Evolutionary conservation across 176 grass and related monocot species (phyloP).

Genomic region (Cenchrus purpureus): DNA sequence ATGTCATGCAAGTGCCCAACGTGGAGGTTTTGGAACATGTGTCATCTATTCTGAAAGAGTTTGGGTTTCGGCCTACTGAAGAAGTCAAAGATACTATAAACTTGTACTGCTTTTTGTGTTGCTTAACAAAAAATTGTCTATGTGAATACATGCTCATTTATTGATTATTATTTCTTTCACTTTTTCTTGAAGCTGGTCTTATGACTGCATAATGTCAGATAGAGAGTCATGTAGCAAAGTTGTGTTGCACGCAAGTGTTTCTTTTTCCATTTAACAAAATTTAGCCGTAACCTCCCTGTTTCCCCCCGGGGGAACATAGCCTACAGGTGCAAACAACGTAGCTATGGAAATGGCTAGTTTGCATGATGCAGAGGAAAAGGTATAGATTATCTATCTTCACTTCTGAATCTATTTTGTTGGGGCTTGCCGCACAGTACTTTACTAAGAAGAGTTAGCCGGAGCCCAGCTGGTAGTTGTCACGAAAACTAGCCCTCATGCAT

Average conservation of each 20-base stretch:
- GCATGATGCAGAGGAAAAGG: constrained; percentile 4
- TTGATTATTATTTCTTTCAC: constrained; percentile 14
- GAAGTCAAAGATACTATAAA: neutral
- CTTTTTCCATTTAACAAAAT: neutral
- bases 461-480: no score
- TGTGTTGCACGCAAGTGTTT: neutral
- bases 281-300: neutral
- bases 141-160: neutral
- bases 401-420: neutral
- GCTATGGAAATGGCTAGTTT: neutral
- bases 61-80: constrained; percentile 10
- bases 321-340: neutral
- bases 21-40: neutral
- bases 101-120: constrained; percentile 22
- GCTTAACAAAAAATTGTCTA: neutral
- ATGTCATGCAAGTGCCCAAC: neutral
- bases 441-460: no score
- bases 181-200: constrained; percentile 1
- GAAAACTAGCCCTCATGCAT: no score
- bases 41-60: neutral
- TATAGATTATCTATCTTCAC: neutral
- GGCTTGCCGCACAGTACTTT: no score
- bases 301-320: neutral
- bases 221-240: neutral
- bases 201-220: neutral